Evolutionary conservation across 2,329 filamentous ascomycete species (phyloP).

Genomic region (Fusarium sp.): DNA sequence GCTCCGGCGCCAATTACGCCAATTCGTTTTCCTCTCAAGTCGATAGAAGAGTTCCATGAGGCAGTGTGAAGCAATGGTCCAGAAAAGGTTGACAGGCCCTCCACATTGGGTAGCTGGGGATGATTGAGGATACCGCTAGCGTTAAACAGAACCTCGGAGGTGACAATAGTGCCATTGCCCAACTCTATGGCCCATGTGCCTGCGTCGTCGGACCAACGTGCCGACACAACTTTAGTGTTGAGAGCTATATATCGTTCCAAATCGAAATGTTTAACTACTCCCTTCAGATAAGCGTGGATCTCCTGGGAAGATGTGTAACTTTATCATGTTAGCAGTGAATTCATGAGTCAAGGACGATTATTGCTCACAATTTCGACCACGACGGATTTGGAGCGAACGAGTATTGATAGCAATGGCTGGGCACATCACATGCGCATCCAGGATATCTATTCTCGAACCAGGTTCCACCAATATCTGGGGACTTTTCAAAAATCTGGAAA

Average conservation of each 20-base stretch:
- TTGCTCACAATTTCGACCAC: constrained; percentile 62
- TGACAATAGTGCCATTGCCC: background rate
- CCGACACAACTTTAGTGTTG: constrained; percentile 44
- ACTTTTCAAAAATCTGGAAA: constrained; percentile 64
- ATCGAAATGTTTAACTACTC: constrained; percentile 57
- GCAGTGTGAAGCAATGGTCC: constrained; percentile 65
- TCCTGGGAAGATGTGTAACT: constrained; percentile 63
- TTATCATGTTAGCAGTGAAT: background rate
- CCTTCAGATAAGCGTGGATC: constrained; percentile 68
- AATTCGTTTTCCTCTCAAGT: constrained; percentile 52
- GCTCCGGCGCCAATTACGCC: constrained; percentile 55
- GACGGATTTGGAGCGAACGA: constrained; percentile 55
- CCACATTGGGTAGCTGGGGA: constrained; percentile 62
- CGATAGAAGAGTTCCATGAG: constrained; percentile 58
- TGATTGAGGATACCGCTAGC: constrained; percentile 61
- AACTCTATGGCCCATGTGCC: background rate
- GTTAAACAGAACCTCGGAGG: constrained; percentile 60
- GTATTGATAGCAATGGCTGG: constrained; percentile 63
- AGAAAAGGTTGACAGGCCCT: constrained; percentile 57
- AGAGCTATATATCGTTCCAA: constrained; percentile 47
- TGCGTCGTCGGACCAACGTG: constrained; percentile 46
- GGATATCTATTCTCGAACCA: constrained; percentile 70
- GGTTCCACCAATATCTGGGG: constrained; percentile 64
- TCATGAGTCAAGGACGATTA: fast-evolving
- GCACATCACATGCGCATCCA: constrained; percentile 63